A percentile compares a stretch with the other conserved stretches of the same genome.
Conservation (phyloP, 108 stramenopile species). For the Craspedostauros australis region DNA sequence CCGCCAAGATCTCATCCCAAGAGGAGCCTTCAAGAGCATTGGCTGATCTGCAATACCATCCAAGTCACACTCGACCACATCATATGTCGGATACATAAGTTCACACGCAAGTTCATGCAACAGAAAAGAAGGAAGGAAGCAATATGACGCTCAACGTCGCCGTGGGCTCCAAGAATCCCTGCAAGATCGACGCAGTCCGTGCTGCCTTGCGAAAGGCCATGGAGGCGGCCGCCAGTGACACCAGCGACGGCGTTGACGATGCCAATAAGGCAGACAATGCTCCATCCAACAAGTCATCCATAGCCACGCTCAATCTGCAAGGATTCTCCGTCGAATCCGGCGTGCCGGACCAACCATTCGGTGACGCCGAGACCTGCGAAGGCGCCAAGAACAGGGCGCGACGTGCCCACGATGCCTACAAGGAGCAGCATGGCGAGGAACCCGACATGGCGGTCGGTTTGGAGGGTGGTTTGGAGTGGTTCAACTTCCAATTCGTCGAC, state of each 20-base stretch:
- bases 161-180: slow-evolving; percentile 79
- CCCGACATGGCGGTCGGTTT: slow-evolving; percentile 80
- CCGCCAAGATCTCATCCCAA: too few species aligned
- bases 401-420: slow-evolving; percentile 44
- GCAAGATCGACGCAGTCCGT: slow-evolving; percentile 71
- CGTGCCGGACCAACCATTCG: slow-evolving; percentile 86
- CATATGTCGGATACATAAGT: too few species aligned
- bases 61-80: too few species aligned
- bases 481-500: background rate
- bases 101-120: too few species aligned
- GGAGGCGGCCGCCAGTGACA: background rate
- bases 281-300: too few species aligned
- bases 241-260: background rate
- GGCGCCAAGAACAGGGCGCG: slow-evolving; percentile 84
- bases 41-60: too few species aligned
- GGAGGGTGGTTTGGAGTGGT: slow-evolving; percentile 89
- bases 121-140: too few species aligned
- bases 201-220: slow-evolving; percentile 42
- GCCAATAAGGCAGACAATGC: slow-evolving; percentile 31
- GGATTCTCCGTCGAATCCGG: slow-evolving; percentile 53
- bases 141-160: slow-evolving; percentile 40
- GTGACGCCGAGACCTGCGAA: slow-evolving; percentile 72
- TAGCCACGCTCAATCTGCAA: too few species aligned
- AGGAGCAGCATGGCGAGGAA: slow-evolving; percentile 7
- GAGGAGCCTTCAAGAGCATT: too few species aligned